Evolutionary conservation across 129 eudicot species (phyloP).

Genomic region (Flaveria sonorensis): DNA sequence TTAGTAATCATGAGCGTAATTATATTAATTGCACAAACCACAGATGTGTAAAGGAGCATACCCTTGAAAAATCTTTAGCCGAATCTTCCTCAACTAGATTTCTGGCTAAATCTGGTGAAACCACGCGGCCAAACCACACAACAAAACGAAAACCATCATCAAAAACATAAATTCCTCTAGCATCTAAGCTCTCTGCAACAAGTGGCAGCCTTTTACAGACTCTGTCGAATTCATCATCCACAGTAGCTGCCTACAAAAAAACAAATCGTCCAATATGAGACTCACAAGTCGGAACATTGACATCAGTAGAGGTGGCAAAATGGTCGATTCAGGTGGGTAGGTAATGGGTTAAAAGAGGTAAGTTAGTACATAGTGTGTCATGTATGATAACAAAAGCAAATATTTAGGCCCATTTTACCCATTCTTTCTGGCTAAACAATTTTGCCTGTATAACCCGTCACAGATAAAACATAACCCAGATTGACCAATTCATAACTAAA

Average conservation of each 20-base stretch:
- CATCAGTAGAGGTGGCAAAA: slow-evolving; percentile 10
- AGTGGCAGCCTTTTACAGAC: slow-evolving; percentile 70
- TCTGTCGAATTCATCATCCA: slow-evolving; percentile 45
- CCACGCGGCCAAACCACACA: slow-evolving; percentile 89
- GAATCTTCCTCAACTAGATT: slow-evolving; percentile 79
- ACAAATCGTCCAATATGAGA: neutral
- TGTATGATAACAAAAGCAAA: neutral
- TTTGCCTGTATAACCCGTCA: neutral
- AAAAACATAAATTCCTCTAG: slow-evolving; percentile 80
- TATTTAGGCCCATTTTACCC: neutral
- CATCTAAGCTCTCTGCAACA: slow-evolving; percentile 81
- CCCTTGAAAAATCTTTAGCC: slow-evolving; percentile 76
- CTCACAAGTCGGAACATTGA: neutral
- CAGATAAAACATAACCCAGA: neutral
- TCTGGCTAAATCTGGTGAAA: slow-evolving; percentile 75
- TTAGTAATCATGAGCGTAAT: neutral
- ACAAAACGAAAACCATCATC: slow-evolving; percentile 98
- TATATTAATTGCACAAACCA: neutral
- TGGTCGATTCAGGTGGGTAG: neutral
- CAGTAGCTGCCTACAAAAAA: slow-evolving; percentile 41
- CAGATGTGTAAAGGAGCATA: slow-evolving; percentile 36
- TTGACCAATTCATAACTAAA: neutral
- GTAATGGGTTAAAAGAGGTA: neutral
- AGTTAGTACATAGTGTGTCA: neutral
- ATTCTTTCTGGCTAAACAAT: neutral